Base-by-base conservation (phyloP, 805 yeast genomes). In the Sugiyamaella valdiviana region DNA sequence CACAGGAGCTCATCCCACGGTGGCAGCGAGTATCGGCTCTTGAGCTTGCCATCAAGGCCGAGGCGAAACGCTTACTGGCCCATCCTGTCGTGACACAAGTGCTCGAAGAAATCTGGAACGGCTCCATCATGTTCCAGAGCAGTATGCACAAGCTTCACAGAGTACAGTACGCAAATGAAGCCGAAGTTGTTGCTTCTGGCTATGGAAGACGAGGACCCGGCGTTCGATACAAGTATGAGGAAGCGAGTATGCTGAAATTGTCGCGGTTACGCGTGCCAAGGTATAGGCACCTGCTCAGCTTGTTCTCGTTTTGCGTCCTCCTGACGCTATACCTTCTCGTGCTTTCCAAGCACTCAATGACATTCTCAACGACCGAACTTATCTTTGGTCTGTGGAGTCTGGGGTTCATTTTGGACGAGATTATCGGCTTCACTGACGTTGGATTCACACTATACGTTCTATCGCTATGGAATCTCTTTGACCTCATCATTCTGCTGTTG, bases 401-500 rank as follows among this genome's bases (percentile, higher is more conserved):
- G 20, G 76, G 75, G 43, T 73, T 73, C 55, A 72, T 74, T 40
- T 57, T 75, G 37, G 82, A 77, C 50, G 74, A 75, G 51, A 44
- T 74, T 15, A 61, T 69, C 42, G 76, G 72, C 46, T 56, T 75
- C 35, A 57, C 61, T 15, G 71, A 69, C 42, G 75, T 77, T 6
- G 78, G 79, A 46, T 67, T 64, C 51, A 65, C 64, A 35, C 72
- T 75, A 17, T 68, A 75, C 51, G 72, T 69, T 45, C 66, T 74
- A 55, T 71, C 78, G 16, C 61, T 78, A n/a, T 78, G 82, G 82
- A 75, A 75, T 38, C 64, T 73, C 50, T 63, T 76, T 48, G 82
- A 77, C 53, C 63, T 74, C 37, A 57, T 67, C 21, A 67, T 77
- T 6, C 60, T 72, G 32, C 42, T 65, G 2, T 59, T 76, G 15